Percentiles rank a stretch among this genome's conserved stretches.
phyloP scores from a whole-genome alignment of 495 filamentous ascomycete species.

The Oidiodendron maius region DNA sequence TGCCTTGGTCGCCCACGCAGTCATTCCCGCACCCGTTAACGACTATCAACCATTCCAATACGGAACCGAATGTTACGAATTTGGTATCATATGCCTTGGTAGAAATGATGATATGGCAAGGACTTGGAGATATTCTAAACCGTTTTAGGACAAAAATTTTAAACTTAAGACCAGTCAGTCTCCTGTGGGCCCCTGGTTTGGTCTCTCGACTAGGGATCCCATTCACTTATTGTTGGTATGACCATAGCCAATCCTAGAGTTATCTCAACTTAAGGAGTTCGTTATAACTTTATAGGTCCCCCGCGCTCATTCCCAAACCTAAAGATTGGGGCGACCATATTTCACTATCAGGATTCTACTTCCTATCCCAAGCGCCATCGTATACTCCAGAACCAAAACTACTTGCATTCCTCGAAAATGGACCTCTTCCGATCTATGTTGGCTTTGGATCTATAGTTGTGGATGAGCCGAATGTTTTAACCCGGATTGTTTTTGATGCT shows the following conservation, averaged over 20 bases:
- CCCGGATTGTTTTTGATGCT: constrained; percentile 56
- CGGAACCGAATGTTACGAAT: constrained; percentile 50
- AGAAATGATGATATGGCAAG: constrained; percentile 75
- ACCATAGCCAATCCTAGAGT: neutral
- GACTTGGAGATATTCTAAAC: constrained; percentile 68
- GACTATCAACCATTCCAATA: constrained; percentile 40
- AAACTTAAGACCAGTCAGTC: constrained; percentile 56
- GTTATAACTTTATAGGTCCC: constrained; percentile 37
- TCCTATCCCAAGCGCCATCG: constrained; percentile 37
- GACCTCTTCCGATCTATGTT: constrained; percentile 55
- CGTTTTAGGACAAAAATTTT: constrained; percentile 56
- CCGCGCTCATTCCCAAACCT: constrained; percentile 59
- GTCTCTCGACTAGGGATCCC: constrained; percentile 56
- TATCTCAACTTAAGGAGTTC: neutral
- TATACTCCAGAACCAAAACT: constrained; percentile 50
- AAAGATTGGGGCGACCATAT: constrained; percentile 57
- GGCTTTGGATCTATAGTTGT: constrained; percentile 67
- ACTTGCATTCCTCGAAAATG: constrained; percentile 44
- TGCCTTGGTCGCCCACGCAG: constrained; percentile 54
- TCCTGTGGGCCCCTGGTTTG: constrained; percentile 58
- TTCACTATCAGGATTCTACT: constrained; percentile 46
- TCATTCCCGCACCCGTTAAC: constrained; percentile 48
- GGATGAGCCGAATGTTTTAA: constrained; percentile 57
- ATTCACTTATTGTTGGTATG: constrained; percentile 66
- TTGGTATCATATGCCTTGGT: constrained; percentile 65